phyloP scores from a whole-genome alignment of 176 grass and related monocot species.

The Aechmea fasciata region DNA sequence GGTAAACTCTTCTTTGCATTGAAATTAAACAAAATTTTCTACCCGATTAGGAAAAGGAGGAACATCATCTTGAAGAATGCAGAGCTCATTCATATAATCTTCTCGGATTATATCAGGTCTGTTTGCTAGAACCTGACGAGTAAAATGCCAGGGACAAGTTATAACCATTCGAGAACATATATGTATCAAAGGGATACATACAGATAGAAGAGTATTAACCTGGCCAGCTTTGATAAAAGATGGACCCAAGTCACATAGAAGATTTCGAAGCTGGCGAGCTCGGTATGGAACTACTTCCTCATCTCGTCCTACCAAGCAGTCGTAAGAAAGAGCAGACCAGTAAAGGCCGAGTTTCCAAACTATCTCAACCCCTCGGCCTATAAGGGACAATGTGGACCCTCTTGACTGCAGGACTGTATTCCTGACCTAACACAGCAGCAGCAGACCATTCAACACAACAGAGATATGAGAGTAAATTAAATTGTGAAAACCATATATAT shows the following conservation, averaged over 20 bases:
- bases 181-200: neutral
- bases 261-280: constrained; percentile 86
- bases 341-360: constrained; percentile 86
- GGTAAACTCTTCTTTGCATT: neutral
- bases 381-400: constrained; percentile 68
- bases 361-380: constrained; percentile 79
- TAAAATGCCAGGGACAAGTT: neutral
- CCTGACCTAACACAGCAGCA: constrained; percentile 57
- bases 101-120: constrained; percentile 96
- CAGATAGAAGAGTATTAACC: constrained; percentile 31
- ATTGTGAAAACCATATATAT: neutral
- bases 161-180: neutral
- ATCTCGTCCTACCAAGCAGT: constrained; percentile 81
- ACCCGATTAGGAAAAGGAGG: constrained; percentile 92
- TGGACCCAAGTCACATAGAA: constrained; percentile 85
- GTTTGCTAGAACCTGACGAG: constrained; percentile 78
- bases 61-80: constrained; percentile 96
- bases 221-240: constrained; percentile 99
- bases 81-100: constrained; percentile 99
- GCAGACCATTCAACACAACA: neutral
- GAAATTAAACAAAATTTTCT: neutral
- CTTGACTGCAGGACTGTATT: constrained; percentile 87
- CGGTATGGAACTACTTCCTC: constrained; percentile 91
- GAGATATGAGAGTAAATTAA: neutral
- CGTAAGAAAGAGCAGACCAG: constrained; percentile 82